These are phyloP conservation scores for Kurtzmaniella quercitrusa DNA, from an alignment of 1,139 yeast genomes.

Conservation along the genomic window DNA sequence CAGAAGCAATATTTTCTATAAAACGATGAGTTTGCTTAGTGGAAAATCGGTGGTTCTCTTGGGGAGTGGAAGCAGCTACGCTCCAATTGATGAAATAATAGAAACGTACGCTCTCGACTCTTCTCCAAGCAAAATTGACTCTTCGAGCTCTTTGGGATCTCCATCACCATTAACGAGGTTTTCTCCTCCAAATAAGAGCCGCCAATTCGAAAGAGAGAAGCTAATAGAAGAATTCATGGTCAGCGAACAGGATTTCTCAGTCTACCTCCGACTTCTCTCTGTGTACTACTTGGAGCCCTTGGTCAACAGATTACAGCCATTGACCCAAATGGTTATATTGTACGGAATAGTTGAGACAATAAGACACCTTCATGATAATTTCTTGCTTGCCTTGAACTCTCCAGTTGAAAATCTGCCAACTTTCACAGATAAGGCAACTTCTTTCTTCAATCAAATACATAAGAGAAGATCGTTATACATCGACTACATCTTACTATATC, in stretches of 20 bases:
- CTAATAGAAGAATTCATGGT: slow-evolving; percentile 43
- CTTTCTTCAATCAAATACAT: slow-evolving; percentile 1
- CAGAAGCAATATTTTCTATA: background rate
- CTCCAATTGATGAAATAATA: background rate
- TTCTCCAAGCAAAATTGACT: background rate
- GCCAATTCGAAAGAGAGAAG: slow-evolving; percentile 20
- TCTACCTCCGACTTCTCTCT: slow-evolving; percentile 36
- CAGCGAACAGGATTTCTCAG: slow-evolving; percentile 44
- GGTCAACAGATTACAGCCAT: slow-evolving; percentile 4
- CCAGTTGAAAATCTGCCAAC: background rate
- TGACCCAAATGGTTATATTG: background rate
- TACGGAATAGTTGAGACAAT: slow-evolving; percentile 16
- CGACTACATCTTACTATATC: slow-evolving; percentile 19
- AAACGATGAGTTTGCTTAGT: background rate
- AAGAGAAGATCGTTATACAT: slow-evolving; percentile 1
- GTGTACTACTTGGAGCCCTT: slow-evolving; percentile 34
- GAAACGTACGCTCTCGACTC: background rate
- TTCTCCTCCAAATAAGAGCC: slow-evolving; percentile 12
- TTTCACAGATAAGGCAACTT: background rate
- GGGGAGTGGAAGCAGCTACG: background rate
- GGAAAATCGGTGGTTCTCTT: background rate
- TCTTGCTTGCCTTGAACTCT: slow-evolving; percentile 15
- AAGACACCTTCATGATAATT: slow-evolving; percentile 20
- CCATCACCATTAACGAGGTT: slow-evolving; percentile 19
- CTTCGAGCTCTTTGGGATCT: slow-evolving; percentile 11